Conservation (phyloP, 225 moss, liverwort and hornwort species). For the Lunularia cruciata region DNA sequence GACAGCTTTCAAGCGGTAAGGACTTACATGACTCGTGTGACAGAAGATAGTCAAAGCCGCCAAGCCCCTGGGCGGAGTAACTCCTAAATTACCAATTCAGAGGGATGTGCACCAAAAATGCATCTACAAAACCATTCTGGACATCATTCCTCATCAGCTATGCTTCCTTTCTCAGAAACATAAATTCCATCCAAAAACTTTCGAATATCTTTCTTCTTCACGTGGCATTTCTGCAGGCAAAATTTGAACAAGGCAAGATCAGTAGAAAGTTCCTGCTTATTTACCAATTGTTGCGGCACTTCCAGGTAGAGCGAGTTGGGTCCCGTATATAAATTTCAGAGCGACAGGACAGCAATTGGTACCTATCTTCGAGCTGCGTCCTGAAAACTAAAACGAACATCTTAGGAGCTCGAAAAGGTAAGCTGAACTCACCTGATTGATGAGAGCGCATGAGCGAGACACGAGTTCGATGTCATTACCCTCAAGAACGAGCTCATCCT, state of each 20-base stretch:
- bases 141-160: constrained; percentile 37
- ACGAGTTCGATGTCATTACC: constrained; percentile 85
- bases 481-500: constrained; percentile 75
- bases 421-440: constrained; percentile 67
- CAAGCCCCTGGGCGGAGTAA: no score
- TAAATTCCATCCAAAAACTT: constrained; percentile 73
- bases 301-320: no score
- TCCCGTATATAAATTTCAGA: no score
- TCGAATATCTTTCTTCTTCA: constrained; percentile 76
- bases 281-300: no score
- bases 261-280: no score
- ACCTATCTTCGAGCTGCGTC: no score
- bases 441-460: constrained; percentile 65
- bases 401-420: background rate
- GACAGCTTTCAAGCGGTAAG: no score
- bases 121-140: no score
- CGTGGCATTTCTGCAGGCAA: constrained; percentile 65
- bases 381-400: background rate
- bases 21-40: no score
- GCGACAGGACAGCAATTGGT: background rate
- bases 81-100: no score
- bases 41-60: no score
- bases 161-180: constrained; percentile 75
- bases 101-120: no score
- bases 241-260: background rate